Conservation (phyloP, 108 stramenopile genomes). For the Skeletonema marinoi region DNA sequence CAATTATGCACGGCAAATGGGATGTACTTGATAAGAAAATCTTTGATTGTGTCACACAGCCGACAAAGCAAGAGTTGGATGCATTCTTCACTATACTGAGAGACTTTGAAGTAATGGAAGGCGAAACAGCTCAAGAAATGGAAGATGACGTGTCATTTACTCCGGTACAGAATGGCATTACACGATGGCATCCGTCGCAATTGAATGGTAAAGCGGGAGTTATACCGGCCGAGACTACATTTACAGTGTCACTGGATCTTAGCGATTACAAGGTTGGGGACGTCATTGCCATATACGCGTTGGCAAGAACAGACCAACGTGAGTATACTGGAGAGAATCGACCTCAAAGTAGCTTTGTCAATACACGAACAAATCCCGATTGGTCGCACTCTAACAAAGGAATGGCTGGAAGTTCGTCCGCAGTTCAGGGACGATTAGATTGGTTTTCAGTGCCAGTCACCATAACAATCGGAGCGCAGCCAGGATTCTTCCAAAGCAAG, state of each 20-base stretch:
- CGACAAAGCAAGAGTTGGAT: conserved; percentile 47
- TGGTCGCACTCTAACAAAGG: conserved; percentile 61
- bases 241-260: conserved; percentile 58
- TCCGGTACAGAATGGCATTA: conserved; percentile 31
- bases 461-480: conserved; percentile 47
- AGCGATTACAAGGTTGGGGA: conserved; percentile 52
- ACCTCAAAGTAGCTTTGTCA: conserved; percentile 89
- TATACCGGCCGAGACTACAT: conserved; percentile 52
- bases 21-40: conserved; percentile 43
- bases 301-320: conserved; percentile 69
- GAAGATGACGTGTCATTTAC: conserved; percentile 35
- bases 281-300: conserved; percentile 57
- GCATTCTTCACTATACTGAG: conserved; percentile 38
- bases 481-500: conserved; percentile 29
- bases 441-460: conserved; percentile 84
- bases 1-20: conserved; percentile 74
- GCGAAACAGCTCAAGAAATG: conserved; percentile 41
- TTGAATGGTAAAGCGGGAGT: background rate
- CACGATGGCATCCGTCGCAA: conserved; percentile 40
- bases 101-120: conserved; percentile 41
- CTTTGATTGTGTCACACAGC: conserved; percentile 61
- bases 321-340: conserved; percentile 51
- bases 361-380: conserved; percentile 85
- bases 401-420: conserved; percentile 48
- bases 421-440: conserved; percentile 74